phyloP scores from a whole-genome alignment of 495 filamentous ascomycete species.

The Hyaloscypha variabilis region DNA sequence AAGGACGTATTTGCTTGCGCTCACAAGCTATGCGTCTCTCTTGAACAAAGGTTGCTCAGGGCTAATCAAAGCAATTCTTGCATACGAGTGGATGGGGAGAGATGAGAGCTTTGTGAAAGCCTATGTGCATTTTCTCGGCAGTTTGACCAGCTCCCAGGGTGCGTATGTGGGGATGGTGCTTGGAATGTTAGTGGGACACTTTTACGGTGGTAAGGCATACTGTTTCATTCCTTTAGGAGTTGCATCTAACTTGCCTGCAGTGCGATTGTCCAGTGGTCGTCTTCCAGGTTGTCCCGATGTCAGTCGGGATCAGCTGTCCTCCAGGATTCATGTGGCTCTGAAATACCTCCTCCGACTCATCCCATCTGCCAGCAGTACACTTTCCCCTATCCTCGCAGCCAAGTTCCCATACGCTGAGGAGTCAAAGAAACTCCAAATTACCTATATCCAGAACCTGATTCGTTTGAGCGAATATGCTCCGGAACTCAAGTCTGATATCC shows the following conservation, averaged over 20 bases:
- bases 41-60: conserved; percentile 74
- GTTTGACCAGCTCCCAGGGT: conserved; percentile 77
- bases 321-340: conserved; percentile 73
- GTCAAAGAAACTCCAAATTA: conserved; percentile 68
- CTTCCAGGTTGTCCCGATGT: conserved; percentile 64
- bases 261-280: conserved; percentile 49
- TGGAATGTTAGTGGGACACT: conserved; percentile 77
- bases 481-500: conserved; percentile 79
- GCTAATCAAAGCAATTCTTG: conserved; percentile 71
- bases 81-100: conserved; percentile 81
- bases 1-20: conserved; percentile 73
- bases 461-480: conserved; percentile 73
- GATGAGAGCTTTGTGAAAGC: conserved; percentile 78
- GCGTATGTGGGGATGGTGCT: conserved; percentile 65
- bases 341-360: conserved; percentile 76
- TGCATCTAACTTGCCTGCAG: conserved; percentile 22
- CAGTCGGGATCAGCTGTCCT: conserved; percentile 58
- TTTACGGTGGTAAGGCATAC: conserved; percentile 53
- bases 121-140: conserved; percentile 79
- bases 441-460: conserved; percentile 80
- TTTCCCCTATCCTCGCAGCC: conserved; percentile 63
- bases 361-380: conserved; percentile 67
- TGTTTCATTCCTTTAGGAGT: not conserved
- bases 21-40: conserved; percentile 71
- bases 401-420: conserved; percentile 79